These are phyloP conservation scores for Penicillium sp. DNA, from an alignment of 2,329 filamentous ascomycete genomes.

Conservation along the genomic window DNA sequence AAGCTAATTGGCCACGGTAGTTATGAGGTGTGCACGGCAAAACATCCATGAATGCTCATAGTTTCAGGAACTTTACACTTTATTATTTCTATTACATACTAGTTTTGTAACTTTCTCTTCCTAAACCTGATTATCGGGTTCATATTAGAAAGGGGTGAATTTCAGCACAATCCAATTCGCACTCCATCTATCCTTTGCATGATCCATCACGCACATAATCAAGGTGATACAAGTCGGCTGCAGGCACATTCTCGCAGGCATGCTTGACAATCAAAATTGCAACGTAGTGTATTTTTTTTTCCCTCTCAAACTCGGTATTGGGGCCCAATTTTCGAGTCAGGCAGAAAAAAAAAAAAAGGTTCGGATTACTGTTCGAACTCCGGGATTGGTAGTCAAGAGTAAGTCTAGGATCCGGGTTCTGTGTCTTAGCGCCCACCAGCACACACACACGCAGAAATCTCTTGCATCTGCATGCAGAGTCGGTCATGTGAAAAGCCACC, in stretches of 20 bases:
- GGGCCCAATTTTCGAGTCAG: slow-evolving; percentile 14
- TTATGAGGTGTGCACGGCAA: background rate
- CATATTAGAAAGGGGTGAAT: background rate
- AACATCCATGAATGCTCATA: background rate
- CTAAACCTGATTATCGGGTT: background rate
- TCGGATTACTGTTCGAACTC: background rate
- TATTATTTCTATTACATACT: background rate
- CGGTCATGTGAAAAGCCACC: slow-evolving; percentile 34
- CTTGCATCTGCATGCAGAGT: slow-evolving; percentile 38
- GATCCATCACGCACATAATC: background rate
- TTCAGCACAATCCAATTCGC: background rate
- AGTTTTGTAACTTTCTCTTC: background rate
- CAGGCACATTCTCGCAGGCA: background rate
- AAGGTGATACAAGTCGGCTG: slow-evolving; percentile 3
- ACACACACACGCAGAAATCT: slow-evolving; percentile 26
- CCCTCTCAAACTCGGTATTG: background rate
- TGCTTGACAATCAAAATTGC: background rate
- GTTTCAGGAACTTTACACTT: background rate
- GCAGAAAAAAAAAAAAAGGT: slow-evolving; percentile 5
- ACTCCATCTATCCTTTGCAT: background rate
- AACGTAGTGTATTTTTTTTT: background rate
- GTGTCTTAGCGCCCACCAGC: slow-evolving; percentile 16
- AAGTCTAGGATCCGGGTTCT: slow-evolving; percentile 2
- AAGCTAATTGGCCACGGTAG: background rate
- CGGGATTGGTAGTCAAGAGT: slow-evolving; percentile 7